A percentile compares a stretch with the other conserved stretches of the same genome.
phyloP scores from a whole-genome alignment of 768 basidiomycete genomes.

The Stropharia rugosoannulata region DNA sequence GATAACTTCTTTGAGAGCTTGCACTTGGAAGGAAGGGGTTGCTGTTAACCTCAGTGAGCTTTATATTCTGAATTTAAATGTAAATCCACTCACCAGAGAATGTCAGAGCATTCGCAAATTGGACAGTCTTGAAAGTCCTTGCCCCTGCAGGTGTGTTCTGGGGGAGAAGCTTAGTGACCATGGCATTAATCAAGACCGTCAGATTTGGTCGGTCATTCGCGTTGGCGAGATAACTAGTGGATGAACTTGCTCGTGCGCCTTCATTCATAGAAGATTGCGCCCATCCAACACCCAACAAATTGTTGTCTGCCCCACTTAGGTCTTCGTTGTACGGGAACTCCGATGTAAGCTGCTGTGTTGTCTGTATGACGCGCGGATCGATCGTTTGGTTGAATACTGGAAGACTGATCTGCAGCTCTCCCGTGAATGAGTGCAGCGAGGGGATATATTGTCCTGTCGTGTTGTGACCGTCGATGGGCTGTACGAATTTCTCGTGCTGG shows the following conservation, averaged over 20 bases:
- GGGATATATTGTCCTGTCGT: conserved; percentile 35
- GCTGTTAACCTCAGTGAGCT: background rate
- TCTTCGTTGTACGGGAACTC: conserved; percentile 36
- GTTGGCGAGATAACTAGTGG: conserved; percentile 32
- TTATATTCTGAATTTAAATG: background rate
- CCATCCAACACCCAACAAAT: conserved; percentile 33
- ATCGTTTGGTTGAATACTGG: conserved; percentile 26
- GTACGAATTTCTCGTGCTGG: conserved; percentile 33
- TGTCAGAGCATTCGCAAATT: conserved; percentile 8
- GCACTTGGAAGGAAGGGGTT: conserved; percentile 4
- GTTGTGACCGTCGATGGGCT: conserved; percentile 35
- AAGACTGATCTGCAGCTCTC: conserved; percentile 31
- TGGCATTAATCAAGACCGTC: conserved; percentile 31
- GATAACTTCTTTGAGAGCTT: conserved; percentile 31
- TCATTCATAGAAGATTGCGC: conserved; percentile 28
- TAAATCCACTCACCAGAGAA: background rate
- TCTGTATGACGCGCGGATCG: conserved; percentile 32
- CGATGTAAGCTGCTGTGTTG: conserved; percentile 27
- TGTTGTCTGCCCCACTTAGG: conserved; percentile 27
- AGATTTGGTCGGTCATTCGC: conserved; percentile 31
- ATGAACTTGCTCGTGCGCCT: conserved; percentile 33
- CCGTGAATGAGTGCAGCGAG: conserved; percentile 31
- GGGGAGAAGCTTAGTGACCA: conserved; percentile 26
- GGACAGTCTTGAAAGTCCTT: conserved; percentile 18
- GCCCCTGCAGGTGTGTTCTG: conserved; percentile 7